Evolutionary conservation across 163 green algal genomes (phyloP).

Genomic region (Scenedesmus sp.): DNA sequence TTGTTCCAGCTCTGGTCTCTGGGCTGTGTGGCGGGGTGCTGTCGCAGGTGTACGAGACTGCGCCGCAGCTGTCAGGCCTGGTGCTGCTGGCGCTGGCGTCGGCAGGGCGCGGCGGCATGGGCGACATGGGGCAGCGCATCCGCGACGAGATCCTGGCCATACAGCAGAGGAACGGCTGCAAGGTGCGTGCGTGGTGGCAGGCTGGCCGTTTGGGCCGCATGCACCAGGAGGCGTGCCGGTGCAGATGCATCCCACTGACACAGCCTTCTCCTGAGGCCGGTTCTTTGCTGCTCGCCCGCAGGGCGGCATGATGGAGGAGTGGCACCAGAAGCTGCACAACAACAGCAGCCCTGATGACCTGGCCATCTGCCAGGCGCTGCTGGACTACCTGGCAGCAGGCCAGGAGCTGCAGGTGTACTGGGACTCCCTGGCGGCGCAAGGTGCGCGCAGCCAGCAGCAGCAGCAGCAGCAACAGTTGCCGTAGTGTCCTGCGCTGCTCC

Average conservation of each 20-base stretch:
- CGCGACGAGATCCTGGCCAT: slow-evolving; percentile 88
- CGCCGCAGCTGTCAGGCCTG: slow-evolving; percentile 44
- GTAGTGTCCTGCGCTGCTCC: neutral
- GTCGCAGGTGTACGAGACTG: slow-evolving; percentile 31
- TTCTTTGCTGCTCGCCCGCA: slow-evolving; percentile 10
- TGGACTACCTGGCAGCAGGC: slow-evolving; percentile 63
- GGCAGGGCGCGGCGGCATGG: slow-evolving; percentile 76
- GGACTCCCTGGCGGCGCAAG: slow-evolving; percentile 22
- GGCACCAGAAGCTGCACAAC: slow-evolving; percentile 96
- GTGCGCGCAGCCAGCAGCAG: neutral
- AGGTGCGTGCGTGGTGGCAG: slow-evolving; percentile 58
- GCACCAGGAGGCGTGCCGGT: too few species aligned
- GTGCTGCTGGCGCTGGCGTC: slow-evolving; percentile 72
- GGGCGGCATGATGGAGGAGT: slow-evolving; percentile 92
- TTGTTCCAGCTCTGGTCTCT: neutral
- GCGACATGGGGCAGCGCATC: slow-evolving; percentile 81
- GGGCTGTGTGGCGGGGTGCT: neutral
- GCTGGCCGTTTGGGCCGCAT: neutral
- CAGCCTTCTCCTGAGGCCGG: too few species aligned
- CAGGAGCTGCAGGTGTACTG: slow-evolving; percentile 35
- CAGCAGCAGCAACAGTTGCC: neutral
- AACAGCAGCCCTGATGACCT: slow-evolving; percentile 95
- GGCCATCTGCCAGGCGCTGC: slow-evolving; percentile 87
- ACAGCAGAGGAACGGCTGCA: slow-evolving; percentile 76
- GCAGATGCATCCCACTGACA: too few species aligned